These are phyloP conservation scores for Penstemon newberryi DNA, from an alignment of 257 asterid genomes.

Conservation along the genomic window DNA sequence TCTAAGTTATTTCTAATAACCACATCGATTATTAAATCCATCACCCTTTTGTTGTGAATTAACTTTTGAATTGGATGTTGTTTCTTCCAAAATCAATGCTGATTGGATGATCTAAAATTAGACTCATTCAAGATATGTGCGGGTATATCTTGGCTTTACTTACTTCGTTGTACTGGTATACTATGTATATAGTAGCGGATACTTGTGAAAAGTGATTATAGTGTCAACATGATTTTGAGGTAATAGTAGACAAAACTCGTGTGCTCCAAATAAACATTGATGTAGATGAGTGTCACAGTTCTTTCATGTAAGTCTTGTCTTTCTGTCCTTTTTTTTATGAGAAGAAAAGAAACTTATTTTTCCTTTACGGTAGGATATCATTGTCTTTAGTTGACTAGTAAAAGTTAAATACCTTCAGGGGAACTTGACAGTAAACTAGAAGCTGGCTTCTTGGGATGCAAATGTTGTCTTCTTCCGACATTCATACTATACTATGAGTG, in stretches of 20 bases:
- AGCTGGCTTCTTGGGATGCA: not conserved
- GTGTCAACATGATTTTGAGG: not conserved
- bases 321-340: not conserved
- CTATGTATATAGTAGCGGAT: not conserved
- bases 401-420: not conserved
- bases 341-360: not conserved
- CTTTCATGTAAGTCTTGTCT: too few relatives aligned
- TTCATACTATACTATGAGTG: not conserved
- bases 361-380: not conserved
- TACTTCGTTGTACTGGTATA: too few relatives aligned
- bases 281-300: not conserved
- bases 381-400: not conserved
- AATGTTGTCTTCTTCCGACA: not conserved
- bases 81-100: not conserved
- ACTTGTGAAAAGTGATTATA: not conserved
- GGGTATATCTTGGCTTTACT: not conserved
- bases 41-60: not conserved
- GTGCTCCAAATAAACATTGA: not conserved
- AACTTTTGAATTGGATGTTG: not conserved
- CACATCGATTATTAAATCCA: conserved; percentile 4
- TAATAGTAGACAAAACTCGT: not conserved
- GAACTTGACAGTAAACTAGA: not conserved
- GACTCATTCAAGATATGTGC: not conserved
- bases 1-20: not conserved
- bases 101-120: not conserved